A percentile compares a stretch with the other conserved stretches of the same genome.
Conservation (phyloP, 2,329 filamentous ascomycete species). For the Monilinia laxa region DNA sequence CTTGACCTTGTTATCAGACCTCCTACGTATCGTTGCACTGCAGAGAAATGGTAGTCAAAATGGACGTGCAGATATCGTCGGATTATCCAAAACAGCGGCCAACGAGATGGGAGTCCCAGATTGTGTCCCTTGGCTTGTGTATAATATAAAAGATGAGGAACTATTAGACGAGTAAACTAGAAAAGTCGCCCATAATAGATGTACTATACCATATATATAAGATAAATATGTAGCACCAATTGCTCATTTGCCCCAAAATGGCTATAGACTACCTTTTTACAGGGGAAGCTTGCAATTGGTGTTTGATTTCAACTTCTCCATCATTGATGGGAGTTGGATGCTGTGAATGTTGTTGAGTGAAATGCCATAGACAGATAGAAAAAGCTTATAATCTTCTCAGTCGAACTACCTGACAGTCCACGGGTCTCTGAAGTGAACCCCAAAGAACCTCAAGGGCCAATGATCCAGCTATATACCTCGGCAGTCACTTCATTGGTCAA, state of each 20-base stretch:
- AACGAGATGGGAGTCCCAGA: conserved; percentile 35
- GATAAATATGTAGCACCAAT: not conserved
- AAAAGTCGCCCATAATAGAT: conserved; percentile 6
- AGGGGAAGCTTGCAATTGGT: not conserved
- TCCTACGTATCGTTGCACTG: conserved; percentile 35
- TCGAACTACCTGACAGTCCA: too few relatives aligned
- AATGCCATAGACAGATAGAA: too few relatives aligned
- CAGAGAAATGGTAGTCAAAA: not conserved
- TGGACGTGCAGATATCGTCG: conserved; percentile 1
- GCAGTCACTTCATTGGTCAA: not conserved
- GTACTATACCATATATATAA: conserved; percentile 14
- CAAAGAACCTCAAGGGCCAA: not conserved
- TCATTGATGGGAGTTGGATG: too few relatives aligned
- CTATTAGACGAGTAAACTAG: conserved; percentile 3
- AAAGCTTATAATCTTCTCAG: too few relatives aligned
- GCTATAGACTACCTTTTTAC: not conserved
- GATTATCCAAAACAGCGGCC: conserved; percentile 26
- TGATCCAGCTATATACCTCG: not conserved
- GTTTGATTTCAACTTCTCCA: not conserved
- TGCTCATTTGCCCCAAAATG: not conserved
- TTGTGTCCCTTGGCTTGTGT: conserved; percentile 25
- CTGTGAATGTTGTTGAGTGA: not conserved
- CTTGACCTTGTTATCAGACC: conserved; percentile 34
- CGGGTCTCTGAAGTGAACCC: not conserved
- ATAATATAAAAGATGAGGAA: conserved; percentile 18